A percentile compares a stretch with the other conserved stretches of the same genome.
Conservation (phyloP, 75 land plant species). For the Pinus tabuliformis region DNA sequence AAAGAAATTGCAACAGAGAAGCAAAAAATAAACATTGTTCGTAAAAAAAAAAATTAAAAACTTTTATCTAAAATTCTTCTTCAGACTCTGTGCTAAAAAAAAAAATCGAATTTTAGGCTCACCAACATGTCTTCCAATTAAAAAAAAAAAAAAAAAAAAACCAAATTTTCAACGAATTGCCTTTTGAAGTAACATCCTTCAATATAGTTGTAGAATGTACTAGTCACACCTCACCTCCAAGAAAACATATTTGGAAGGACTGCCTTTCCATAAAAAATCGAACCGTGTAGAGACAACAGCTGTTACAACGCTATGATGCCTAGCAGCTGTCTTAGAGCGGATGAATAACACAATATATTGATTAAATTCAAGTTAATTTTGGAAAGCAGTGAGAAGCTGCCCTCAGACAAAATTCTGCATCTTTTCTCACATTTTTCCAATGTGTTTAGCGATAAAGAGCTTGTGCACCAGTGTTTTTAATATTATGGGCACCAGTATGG, state of each 20-base stretch:
- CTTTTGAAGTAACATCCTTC: constrained; percentile 90
- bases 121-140: too few species aligned
- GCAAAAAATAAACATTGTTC: too few species aligned
- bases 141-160: too few species aligned
- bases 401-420: constrained; percentile 9
- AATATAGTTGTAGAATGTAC: constrained; percentile 67
- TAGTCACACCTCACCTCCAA: constrained; percentile 86
- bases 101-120: too few species aligned
- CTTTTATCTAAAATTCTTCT: too few species aligned
- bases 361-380: too few species aligned
- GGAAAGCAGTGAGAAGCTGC: too few species aligned
- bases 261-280: constrained; percentile 73
- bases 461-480: constrained; percentile 90
- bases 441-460: constrained; percentile 67
- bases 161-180: constrained; percentile 39
- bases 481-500: constrained; percentile 91
- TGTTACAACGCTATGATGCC: constrained; percentile 91
- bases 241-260: constrained; percentile 62
- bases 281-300: constrained; percentile 86
- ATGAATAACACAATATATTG: too few species aligned
- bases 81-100: too few species aligned
- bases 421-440: constrained; percentile 75
- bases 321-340: constrained; percentile 62
- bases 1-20: too few species aligned
- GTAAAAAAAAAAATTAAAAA: too few species aligned